These are phyloP conservation scores for Trypanosomatidae sp. DNA, from an alignment of 208 protist species.

Conservation along the genomic window DNA sequence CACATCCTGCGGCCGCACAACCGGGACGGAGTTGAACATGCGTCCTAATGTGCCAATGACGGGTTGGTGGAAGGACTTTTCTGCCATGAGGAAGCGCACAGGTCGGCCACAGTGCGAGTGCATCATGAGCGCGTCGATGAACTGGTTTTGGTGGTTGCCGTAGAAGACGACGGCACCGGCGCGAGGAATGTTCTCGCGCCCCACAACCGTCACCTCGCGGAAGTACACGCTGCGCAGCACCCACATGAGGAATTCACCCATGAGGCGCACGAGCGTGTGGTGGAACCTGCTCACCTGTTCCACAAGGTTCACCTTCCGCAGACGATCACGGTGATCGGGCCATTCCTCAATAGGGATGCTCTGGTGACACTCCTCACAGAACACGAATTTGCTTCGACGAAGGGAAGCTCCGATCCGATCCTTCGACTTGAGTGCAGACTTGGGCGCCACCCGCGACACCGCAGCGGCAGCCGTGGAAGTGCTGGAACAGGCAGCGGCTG, in stretches of 20 bases:
- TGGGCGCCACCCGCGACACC: conserved; percentile 4
- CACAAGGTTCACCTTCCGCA: conserved; percentile 58
- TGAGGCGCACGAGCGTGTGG: conserved; percentile 41
- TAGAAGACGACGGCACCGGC: conserved; percentile 93
- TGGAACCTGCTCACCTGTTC: conserved; percentile 56
- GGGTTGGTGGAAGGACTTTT: conserved; percentile 83
- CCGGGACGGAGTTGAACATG: conserved; percentile 90
- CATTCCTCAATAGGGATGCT: conserved; percentile 71
- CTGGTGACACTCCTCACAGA: conserved; percentile 63
- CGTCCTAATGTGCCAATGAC: conserved; percentile 86
- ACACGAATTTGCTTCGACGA: conserved; percentile 33
- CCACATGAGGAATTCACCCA: conserved; percentile 89
- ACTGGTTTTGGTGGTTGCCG: conserved; percentile 94
- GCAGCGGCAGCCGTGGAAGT: background rate
- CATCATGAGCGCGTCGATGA: conserved; percentile 93
- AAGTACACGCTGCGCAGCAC: conserved; percentile 91
- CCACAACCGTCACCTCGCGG: conserved; percentile 89
- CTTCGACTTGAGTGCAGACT: conserved; percentile 32
- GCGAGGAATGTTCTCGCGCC: conserved; percentile 85
- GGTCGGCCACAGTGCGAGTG: conserved; percentile 68
- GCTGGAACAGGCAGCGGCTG: background rate
- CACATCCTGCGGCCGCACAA: conserved; percentile 92
- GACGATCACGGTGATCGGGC: conserved; percentile 73
- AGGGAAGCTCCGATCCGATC: conserved; percentile 46
- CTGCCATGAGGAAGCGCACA: conserved; percentile 93